These are phyloP conservation scores for Simplicillium sp. DNA, from an alignment of 2,329 filamentous ascomycete species.

Conservation along the genomic window DNA sequence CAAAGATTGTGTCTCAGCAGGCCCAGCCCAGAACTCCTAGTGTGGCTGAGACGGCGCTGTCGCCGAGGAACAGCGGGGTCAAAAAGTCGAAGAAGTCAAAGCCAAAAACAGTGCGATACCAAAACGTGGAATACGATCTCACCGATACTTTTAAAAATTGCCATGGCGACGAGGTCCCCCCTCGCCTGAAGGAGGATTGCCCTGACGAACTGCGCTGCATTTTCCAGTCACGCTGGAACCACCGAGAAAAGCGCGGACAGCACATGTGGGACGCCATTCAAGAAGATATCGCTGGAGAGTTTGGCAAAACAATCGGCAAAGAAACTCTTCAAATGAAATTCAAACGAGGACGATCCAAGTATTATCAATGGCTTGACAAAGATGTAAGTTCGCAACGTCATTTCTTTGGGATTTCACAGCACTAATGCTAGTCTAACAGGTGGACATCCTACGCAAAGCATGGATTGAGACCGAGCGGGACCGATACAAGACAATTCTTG, in stretches of 20 bases:
- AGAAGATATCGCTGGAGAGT: constrained; percentile 26
- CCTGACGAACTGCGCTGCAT: constrained; percentile 39
- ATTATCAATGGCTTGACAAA: constrained; percentile 34
- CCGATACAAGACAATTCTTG: constrained; percentile 31
- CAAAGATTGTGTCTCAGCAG: background rate
- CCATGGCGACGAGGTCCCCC: constrained; percentile 20
- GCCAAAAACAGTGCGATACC: constrained; percentile 7
- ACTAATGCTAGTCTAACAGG: constrained; percentile 16
- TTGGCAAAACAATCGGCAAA: constrained; percentile 28
- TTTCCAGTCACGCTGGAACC: constrained; percentile 36
- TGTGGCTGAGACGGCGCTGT: background rate
- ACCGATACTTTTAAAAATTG: constrained; percentile 24
- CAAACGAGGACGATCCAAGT: constrained; percentile 38
- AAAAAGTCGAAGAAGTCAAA: constrained; percentile 16
- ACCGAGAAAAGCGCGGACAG: constrained; percentile 38
- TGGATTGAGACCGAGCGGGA: constrained; percentile 30
- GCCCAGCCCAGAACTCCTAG: background rate
- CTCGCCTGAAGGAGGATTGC: constrained; percentile 32
- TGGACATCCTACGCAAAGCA: constrained; percentile 28
- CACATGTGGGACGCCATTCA: constrained; percentile 50
- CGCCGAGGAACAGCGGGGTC: constrained; percentile 15
- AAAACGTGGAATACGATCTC: constrained; percentile 10
- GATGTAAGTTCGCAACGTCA: constrained; percentile 36
- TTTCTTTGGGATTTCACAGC: background rate
- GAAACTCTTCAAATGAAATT: constrained; percentile 49